A percentile compares a stretch with the other conserved stretches of the same genome.
Evolutionary conservation across 495 filamentous ascomycete species (phyloP).

Genomic region (Tuber melanosporum): DNA sequence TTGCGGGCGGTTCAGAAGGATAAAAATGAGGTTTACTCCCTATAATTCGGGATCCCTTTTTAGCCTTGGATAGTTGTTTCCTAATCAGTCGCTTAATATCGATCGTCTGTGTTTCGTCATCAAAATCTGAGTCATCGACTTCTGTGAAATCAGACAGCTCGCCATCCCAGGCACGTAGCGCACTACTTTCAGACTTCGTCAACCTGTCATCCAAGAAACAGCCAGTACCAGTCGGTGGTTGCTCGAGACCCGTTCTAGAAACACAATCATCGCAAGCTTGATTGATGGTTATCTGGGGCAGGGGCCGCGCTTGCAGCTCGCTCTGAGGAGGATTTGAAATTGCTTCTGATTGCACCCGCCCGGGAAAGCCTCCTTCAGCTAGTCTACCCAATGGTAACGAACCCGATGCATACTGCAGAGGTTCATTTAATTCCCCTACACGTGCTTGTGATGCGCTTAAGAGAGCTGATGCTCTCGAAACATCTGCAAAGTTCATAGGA

Average conservation of each 20-base stretch:
- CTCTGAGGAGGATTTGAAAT: not conserved
- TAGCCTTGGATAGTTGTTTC: not conserved
- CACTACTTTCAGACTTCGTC: not conserved
- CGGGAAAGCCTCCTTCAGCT: not conserved
- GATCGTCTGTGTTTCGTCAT: conserved; percentile 6
- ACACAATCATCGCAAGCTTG: not conserved
- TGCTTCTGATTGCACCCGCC: not conserved
- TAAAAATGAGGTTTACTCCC: not conserved
- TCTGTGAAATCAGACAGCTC: not conserved
- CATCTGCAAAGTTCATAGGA: not conserved
- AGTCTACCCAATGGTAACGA: not conserved
- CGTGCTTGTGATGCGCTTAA: not conserved
- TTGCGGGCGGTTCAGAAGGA: conserved; percentile 38
- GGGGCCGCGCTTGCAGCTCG: not conserved
- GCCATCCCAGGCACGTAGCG: not conserved
- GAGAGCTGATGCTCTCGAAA: not conserved
- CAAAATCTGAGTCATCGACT: conserved; percentile 10
- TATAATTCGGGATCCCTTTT: not conserved
- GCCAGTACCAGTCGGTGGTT: not conserved
- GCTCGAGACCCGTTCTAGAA: not conserved
- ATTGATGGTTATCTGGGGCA: not conserved
- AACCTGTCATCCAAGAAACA: not conserved
- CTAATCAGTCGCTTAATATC: not conserved
- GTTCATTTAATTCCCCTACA: not conserved
- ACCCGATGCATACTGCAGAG: not conserved